Conservation (phyloP, 1,139 yeast genomes). For the Candida sp. region DNA sequence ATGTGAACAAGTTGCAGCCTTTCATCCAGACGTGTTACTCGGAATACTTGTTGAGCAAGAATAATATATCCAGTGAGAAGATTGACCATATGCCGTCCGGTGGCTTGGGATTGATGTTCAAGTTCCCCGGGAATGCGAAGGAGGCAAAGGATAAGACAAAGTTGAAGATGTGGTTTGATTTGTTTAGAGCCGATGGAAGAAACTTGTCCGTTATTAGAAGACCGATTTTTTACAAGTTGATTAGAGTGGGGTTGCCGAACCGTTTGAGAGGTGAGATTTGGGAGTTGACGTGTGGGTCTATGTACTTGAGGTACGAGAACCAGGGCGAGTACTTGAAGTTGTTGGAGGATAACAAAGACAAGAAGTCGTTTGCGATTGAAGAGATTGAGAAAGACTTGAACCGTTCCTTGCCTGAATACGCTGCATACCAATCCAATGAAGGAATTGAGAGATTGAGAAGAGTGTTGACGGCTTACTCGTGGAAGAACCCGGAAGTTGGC, state of each 20-base stretch:
- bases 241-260: slow-evolving; percentile 93
- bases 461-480: slow-evolving; percentile 91
- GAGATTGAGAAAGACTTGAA: slow-evolving; percentile 97
- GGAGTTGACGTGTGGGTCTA: slow-evolving; percentile 92
- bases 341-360: slow-evolving; percentile 62
- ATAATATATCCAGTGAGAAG: slow-evolving; percentile 49
- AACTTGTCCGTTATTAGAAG: slow-evolving; percentile 78
- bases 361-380: slow-evolving; percentile 83
- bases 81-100: slow-evolving; percentile 69
- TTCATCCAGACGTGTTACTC: slow-evolving; percentile 82
- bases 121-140: slow-evolving; percentile 89
- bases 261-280: slow-evolving; percentile 93
- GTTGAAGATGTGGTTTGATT: slow-evolving; percentile 93
- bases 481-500: slow-evolving; percentile 98
- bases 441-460: slow-evolving; percentile 87
- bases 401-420: slow-evolving; percentile 93
- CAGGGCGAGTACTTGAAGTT: slow-evolving; percentile 62
- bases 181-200: slow-evolving; percentile 82
- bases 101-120: slow-evolving; percentile 82
- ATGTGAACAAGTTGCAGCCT: slow-evolving; percentile 64
- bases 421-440: slow-evolving; percentile 86
- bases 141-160: slow-evolving; percentile 83
- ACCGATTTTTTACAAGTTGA: slow-evolving; percentile 78
- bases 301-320: slow-evolving; percentile 70
- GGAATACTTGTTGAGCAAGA: slow-evolving; percentile 76